Percentiles rank a stretch among this genome's conserved stretches.
phyloP scores from a whole-genome alignment of 352 stramenopile species.

The Phytophthora hibernalis region DNA sequence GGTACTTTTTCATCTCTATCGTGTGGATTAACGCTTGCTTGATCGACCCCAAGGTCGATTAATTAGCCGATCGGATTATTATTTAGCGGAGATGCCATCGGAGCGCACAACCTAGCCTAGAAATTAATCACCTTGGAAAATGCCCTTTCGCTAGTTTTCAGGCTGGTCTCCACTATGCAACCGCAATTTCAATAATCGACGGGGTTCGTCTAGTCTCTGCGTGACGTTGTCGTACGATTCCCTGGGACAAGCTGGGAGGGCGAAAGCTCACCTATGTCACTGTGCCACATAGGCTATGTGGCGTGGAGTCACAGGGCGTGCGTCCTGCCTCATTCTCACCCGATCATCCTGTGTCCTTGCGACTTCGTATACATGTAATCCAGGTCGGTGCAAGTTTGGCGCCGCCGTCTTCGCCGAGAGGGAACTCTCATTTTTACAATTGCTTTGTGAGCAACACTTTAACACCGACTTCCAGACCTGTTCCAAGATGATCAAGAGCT shows the following conservation, averaged over 20 bases:
- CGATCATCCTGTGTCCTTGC: constrained; percentile 15
- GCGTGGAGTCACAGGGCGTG: background rate
- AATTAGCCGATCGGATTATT: background rate
- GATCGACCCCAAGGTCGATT: background rate
- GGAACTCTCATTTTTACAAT: background rate
- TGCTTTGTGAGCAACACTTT: background rate
- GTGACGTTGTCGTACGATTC: constrained; percentile 7
- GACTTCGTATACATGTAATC: constrained; percentile 4
- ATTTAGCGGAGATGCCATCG: background rate
- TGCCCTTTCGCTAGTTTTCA: background rate
- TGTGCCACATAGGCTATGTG: too few species aligned
- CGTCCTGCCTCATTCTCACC: constrained; percentile 1
- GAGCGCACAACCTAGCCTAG: background rate
- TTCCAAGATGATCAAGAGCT: constrained; percentile 35
- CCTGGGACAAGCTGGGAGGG: constrained; percentile 7
- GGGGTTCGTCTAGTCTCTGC: background rate
- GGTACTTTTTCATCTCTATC: background rate
- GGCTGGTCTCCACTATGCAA: background rate
- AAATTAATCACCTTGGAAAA: background rate
- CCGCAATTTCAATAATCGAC: background rate
- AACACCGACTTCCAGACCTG: background rate
- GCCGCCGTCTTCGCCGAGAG: background rate
- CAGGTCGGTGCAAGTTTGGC: background rate
- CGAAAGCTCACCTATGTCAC: background rate
- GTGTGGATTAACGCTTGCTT: background rate